Conservation (phyloP, 2,329 filamentous ascomycete genomes). For the Cladophialophora carrionii region DNA sequence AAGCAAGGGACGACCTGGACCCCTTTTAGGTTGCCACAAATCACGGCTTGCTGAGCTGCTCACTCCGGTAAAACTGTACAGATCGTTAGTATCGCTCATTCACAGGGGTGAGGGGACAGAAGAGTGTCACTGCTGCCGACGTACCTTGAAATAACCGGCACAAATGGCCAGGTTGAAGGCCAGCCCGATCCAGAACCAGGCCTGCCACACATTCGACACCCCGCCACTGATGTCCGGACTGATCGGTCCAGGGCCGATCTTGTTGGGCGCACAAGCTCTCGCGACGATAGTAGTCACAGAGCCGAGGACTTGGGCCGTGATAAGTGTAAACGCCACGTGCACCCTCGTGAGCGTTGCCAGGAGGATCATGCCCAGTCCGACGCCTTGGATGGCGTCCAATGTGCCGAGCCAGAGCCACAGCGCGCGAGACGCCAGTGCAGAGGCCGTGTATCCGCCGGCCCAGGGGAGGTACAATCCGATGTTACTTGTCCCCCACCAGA, state of each 20-base stretch:
- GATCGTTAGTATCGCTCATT: not conserved
- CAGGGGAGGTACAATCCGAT: conserved; percentile 67
- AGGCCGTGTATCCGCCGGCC: conserved; percentile 58
- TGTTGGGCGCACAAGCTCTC: conserved; percentile 63
- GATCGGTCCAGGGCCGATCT: conserved; percentile 63
- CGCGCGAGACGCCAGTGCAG: conserved; percentile 59
- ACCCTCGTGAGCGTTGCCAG: conserved; percentile 67
- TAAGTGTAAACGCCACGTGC: conserved; percentile 65
- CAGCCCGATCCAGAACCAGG: conserved; percentile 66
- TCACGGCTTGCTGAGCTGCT: conserved; percentile 50
- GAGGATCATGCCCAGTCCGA: conserved; percentile 70
- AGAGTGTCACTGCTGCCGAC: conserved; percentile 40
- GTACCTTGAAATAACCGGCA: conserved; percentile 56
- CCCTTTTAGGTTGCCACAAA: not conserved
- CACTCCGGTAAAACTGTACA: conserved; percentile 51
- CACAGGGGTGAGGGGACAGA: not conserved
- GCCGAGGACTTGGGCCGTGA: conserved; percentile 65
- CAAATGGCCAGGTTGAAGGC: conserved; percentile 62
- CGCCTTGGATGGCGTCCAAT: conserved; percentile 66
- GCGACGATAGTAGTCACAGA: conserved; percentile 65
- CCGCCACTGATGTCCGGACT: conserved; percentile 64
- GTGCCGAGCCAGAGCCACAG: conserved; percentile 71
- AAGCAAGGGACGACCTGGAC: not conserved
- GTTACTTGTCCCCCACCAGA: conserved; percentile 66
- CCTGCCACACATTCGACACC: conserved; percentile 51